Evolutionary conservation across 108 stramenopile species (phyloP).

Genomic region (Aurantiochytrium sp.): DNA sequence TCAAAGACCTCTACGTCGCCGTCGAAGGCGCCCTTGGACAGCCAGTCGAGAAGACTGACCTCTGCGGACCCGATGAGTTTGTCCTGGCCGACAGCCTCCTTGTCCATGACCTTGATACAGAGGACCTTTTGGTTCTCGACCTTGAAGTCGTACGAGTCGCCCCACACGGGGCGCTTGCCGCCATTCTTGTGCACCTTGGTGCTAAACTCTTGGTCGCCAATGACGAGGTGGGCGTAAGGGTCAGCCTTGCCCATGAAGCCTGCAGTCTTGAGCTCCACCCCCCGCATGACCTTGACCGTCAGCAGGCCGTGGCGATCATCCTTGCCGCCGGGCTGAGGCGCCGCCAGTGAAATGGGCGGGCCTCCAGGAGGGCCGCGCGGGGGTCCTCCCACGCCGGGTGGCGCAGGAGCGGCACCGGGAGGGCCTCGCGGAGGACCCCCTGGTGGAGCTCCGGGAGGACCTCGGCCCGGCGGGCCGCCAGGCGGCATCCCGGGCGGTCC

Average conservation of each 20-base stretch:
- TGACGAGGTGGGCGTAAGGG: slow-evolving; percentile 66
- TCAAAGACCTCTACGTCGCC: slow-evolving; percentile 70
- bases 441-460: slow-evolving; percentile 33
- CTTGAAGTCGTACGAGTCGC: slow-evolving; percentile 73
- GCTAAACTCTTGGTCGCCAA: slow-evolving; percentile 55
- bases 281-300: slow-evolving; percentile 61
- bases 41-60: slow-evolving; percentile 74
- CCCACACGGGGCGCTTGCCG: slow-evolving; percentile 75
- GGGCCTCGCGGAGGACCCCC: not conserved
- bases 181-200: slow-evolving; percentile 63
- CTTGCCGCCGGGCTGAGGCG: not conserved
- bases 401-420: no score
- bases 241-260: slow-evolving; percentile 72
- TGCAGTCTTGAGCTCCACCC: slow-evolving; percentile 69
- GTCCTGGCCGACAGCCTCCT: slow-evolving; percentile 71
- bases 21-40: slow-evolving; percentile 66
- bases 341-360: not conserved
- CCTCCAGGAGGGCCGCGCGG: slow-evolving; percentile 27
- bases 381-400: no score
- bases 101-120: slow-evolving; percentile 65
- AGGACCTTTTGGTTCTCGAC: slow-evolving; percentile 72
- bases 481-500: not conserved
- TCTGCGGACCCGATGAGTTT: slow-evolving; percentile 73
- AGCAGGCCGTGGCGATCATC: slow-evolving; percentile 48
- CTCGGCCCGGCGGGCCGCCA: not conserved